These are phyloP conservation scores for Anisodus tanguticus DNA, from an alignment of 257 asterid species.

Conservation along the genomic window DNA sequence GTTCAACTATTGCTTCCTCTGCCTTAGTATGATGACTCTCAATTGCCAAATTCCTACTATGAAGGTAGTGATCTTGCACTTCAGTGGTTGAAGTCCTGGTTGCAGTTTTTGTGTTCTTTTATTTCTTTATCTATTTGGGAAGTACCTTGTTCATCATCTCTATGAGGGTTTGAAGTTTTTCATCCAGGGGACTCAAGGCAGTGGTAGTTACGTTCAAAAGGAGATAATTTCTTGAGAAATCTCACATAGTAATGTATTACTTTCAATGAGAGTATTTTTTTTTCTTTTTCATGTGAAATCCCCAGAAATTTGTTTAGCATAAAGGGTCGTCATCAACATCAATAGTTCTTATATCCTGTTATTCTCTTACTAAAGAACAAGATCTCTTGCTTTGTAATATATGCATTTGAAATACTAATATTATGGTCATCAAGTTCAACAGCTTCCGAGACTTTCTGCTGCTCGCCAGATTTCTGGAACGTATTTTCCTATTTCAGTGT, in stretches of 20 bases:
- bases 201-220: neutral
- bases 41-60: neutral
- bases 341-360: neutral
- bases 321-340: neutral
- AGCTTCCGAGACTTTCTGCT: neutral
- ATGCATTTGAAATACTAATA: neutral
- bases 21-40: neutral
- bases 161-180: slow-evolving; percentile 21
- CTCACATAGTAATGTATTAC: neutral
- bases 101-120: neutral
- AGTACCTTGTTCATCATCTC: neutral
- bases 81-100: slow-evolving; percentile 6
- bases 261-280: neutral
- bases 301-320: neutral
- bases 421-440: slow-evolving; percentile 18
- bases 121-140: neutral
- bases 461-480: slow-evolving; percentile 70
- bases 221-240: slow-evolving; percentile 35
- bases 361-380: neutral
- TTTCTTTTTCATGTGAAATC: neutral
- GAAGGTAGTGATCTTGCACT: neutral
- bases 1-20: neutral
- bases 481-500: slow-evolving; percentile 82
- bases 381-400: slow-evolving; percentile 8
- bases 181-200: neutral